A percentile compares a stretch with the other conserved stretches of the same genome.
Conservation (phyloP, 129 eudicot genomes). For the Oenanthe sinensis region DNA sequence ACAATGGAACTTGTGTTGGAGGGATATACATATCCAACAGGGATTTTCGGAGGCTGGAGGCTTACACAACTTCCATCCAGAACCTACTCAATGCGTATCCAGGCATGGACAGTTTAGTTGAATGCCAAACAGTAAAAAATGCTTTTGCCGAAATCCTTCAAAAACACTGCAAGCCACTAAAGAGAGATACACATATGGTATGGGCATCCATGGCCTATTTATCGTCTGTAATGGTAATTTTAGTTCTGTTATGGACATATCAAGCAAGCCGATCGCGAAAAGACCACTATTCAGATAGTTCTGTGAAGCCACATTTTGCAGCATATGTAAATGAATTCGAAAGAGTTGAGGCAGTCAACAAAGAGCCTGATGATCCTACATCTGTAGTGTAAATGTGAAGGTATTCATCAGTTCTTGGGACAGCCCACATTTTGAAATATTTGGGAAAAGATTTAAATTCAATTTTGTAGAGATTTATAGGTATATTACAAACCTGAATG, state of each 20-base stretch:
- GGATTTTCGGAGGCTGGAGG: constrained; percentile 34
- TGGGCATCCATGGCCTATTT: constrained; percentile 53
- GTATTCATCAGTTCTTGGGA: not conserved
- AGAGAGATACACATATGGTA: constrained; percentile 40
- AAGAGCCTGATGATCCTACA: constrained; percentile 2
- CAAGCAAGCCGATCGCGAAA: constrained; percentile 25
- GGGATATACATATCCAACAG: constrained; percentile 50
- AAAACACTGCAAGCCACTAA: constrained; percentile 63
- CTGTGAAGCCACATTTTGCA: constrained; percentile 49
- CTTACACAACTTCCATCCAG: constrained; percentile 61
- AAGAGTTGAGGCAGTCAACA: constrained; percentile 1
- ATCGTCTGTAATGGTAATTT: constrained; percentile 51
- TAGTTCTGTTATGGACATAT: constrained; percentile 48
- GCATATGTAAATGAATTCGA: constrained; percentile 25
- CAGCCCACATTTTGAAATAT: not conserved
- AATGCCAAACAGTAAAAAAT: constrained; percentile 60
- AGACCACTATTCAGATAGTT: constrained; percentile 38
- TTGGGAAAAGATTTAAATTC: not conserved
- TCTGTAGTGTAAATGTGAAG: not conserved
- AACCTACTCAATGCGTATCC: constrained; percentile 58
- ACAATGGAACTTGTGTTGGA: constrained; percentile 40
- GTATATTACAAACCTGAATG: not conserved
- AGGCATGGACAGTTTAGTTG: constrained; percentile 59
- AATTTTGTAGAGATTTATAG: not conserved
- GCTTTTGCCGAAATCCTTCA: constrained; percentile 55